Percentiles rank a stretch among this genome's conserved stretches.
These are phyloP conservation scores for Orbilia blumenaviensis DNA, from an alignment of 2,329 filamentous ascomycete genomes.

Conservation along the genomic window DNA sequence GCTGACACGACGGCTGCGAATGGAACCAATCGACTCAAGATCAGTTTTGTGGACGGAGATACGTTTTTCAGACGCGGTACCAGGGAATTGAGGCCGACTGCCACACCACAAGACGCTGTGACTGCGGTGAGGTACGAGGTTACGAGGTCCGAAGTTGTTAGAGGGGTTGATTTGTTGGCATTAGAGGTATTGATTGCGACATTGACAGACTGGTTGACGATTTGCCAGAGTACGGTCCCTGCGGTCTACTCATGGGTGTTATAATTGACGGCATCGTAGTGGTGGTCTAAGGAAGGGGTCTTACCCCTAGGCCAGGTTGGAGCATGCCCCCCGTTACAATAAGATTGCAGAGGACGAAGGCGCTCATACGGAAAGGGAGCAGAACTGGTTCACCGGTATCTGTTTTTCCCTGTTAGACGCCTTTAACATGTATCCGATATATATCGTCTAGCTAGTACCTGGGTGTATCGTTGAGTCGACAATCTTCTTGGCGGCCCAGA, in stretches of 20 bases:
- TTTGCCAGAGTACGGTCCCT: conserved; percentile 92
- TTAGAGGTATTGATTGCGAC: conserved; percentile 98
- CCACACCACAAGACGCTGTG: conserved; percentile 90
- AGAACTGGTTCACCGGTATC: conserved; percentile 93
- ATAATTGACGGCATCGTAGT: conserved; percentile 25
- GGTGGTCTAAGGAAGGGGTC: conserved; percentile 54
- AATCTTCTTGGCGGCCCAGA: conserved; percentile 97
- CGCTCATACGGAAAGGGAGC: conserved; percentile 96
- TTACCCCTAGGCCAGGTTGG: conserved; percentile 79
- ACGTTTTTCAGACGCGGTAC: conserved; percentile 84
- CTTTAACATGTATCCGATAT: neutral
- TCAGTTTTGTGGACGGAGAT: conserved; percentile 76
- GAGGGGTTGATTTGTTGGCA: conserved; percentile 93
- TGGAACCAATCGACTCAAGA: conserved; percentile 87
- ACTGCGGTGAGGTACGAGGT: conserved; percentile 94
- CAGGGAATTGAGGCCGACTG: conserved; percentile 86
- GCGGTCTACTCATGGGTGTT: conserved; percentile 20
- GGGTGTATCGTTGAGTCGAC: conserved; percentile 96
- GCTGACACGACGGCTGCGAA: conserved; percentile 95
- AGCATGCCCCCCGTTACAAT: conserved; percentile 97
- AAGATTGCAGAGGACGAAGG: conserved; percentile 90
- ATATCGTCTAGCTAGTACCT: conserved; percentile 67
- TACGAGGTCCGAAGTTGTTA: conserved; percentile 80
- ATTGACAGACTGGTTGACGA: conserved; percentile 96
- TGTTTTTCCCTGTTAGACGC: conserved; percentile 59